These are phyloP conservation scores for thale cress (Arabidopsis thaliana) DNA, from an alignment of 345 rosid genomes.

Conservation along the genomic window TAIR10.1 NC_003070.9:28795501-28796000, in stretches of 20 bases:
- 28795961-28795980: not conserved
- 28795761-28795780: slow-evolving; percentile 8
- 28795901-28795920: slow-evolving; percentile 38
- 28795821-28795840: slow-evolving; percentile 99
- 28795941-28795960: slow-evolving; percentile 15
- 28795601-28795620: slow-evolving; percentile 94
- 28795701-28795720: slow-evolving; percentile 61
- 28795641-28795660: slow-evolving; percentile 92
- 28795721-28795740: slow-evolving; percentile 39
- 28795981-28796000: slow-evolving; percentile 73
- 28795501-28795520: slow-evolving; percentile 60
- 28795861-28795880: slow-evolving; percentile 95
- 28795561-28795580: slow-evolving; percentile 8
- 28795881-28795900: slow-evolving; percentile 51
- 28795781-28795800: slow-evolving; percentile 74
- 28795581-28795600: slow-evolving; percentile 76
- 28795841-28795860: slow-evolving; percentile 77
- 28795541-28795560: slow-evolving; percentile 13
- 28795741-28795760: slow-evolving; percentile 8
- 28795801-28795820: slow-evolving; percentile 80
- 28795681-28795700: slow-evolving; percentile 97
- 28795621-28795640: slow-evolving; percentile 92
- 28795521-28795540: slow-evolving; percentile 21
- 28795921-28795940: slow-evolving; percentile 13
- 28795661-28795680: slow-evolving; percentile 92